Evolutionary conservation across 768 basidiomycete genomes (phyloP), one percentile per base, ranked within the genome.

Genomic region (Amanita fuliginea): DNA sequence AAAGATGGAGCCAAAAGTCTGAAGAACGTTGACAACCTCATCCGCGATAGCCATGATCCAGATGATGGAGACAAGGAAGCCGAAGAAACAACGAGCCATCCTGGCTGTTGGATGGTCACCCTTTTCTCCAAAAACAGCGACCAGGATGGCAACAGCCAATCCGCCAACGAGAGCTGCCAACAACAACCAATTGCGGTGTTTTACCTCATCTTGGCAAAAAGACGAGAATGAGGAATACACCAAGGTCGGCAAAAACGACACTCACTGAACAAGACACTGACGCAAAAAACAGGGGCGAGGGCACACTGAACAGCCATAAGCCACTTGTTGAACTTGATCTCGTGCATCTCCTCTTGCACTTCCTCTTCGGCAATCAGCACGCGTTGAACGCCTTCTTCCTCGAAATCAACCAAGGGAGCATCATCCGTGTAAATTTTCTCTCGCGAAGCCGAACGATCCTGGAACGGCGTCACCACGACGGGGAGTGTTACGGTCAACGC

Each of bases 41-140:
- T 96, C 93, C 1, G 94, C 93, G 42, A 98, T 93, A 5, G 87
- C 92, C 81, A 97, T 94, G 57, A 99, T 97, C 95, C 96, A 99
- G 6, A 97, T 82, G 53, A 97, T 78, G 2, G 92, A 75, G 22
- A 95, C 84, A 18, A 83, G 62, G 67, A 99, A 99, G 0, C 96
- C 95, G 74, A 94, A 83, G 19, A 81, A 84, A 59, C 91, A 95
- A 8, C 93, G 76, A 8, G 76, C 72, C 65, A 92, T 73, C 50
- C 79, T 74, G 41, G 77, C 73, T 11, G 75, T 59, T 4, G 74
- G 70, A 53, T 78, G 72, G 16, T 72, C 68, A 2, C 87, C 84
- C 36, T 75, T 73, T 6, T 75, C 72, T 0, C 76, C 76, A 57
- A 82, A 82, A 0, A 78, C 60, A 4, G 78, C 64, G 2, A 89